phyloP scores from a whole-genome alignment of 768 basidiomycete genomes.

The Tricholoma bakamatsutake region DNA sequence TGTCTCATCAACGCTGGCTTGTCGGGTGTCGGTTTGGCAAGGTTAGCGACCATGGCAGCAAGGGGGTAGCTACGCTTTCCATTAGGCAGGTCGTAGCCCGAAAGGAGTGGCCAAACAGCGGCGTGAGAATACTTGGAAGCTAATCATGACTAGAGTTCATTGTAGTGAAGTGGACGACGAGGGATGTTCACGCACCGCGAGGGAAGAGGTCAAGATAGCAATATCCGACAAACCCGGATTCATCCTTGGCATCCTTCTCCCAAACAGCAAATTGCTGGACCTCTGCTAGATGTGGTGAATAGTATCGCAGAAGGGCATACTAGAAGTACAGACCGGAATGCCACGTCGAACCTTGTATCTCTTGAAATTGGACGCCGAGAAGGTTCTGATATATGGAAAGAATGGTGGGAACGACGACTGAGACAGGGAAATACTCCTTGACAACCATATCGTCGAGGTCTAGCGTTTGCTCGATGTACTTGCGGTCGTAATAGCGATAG shows the following conservation, averaged over 20 bases:
- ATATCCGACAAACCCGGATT: constrained; percentile 72
- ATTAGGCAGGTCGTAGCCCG: constrained; percentile 53
- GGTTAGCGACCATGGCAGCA: constrained; percentile 85
- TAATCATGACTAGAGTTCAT: constrained; percentile 19
- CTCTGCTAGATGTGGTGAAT: constrained; percentile 34
- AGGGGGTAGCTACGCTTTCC: constrained; percentile 68
- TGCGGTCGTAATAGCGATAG: constrained; percentile 69
- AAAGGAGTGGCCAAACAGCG: constrained; percentile 73
- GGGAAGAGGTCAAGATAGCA: constrained; percentile 89
- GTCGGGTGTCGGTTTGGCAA: constrained; percentile 77
- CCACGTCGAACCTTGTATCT: constrained; percentile 63
- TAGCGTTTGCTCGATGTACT: constrained; percentile 60
- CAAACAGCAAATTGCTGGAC: constrained; percentile 84
- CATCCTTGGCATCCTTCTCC: constrained; percentile 70
- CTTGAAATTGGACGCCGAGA: constrained; percentile 70
- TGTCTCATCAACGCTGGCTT: constrained; percentile 85
- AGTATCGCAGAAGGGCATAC: not conserved
- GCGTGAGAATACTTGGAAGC: constrained; percentile 82
- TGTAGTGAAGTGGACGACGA: not conserved
- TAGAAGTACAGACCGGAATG: constrained; percentile 53
- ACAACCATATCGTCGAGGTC: constrained; percentile 71
- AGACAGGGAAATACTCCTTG: constrained; percentile 88
- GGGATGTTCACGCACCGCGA: constrained; percentile 42
- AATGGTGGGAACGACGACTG: constrained; percentile 76
- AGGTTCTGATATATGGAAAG: constrained; percentile 80